Conservation (phyloP, 805 yeast species). For the Myxozyma mucilagina region DNA sequence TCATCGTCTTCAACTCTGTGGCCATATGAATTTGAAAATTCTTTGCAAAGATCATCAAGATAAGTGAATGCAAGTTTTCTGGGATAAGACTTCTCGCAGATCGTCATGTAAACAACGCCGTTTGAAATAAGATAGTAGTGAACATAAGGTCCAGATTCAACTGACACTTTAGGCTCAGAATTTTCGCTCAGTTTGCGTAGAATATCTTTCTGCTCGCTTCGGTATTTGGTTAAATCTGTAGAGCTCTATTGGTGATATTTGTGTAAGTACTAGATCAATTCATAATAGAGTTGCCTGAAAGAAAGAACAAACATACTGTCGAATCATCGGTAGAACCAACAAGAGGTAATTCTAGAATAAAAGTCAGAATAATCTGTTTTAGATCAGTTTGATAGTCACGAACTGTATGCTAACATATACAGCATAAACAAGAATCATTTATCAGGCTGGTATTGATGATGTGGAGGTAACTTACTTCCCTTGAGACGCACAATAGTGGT, state of each 20-base stretch:
- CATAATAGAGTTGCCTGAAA: background rate
- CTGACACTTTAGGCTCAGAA: slow-evolving; percentile 80
- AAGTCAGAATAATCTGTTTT: background rate
- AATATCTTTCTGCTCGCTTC: slow-evolving; percentile 78
- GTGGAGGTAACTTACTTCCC: slow-evolving; percentile 23
- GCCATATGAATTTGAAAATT: slow-evolving; percentile 78
- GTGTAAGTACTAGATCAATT: background rate
- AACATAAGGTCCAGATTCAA: slow-evolving; percentile 71
- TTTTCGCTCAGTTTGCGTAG: slow-evolving; percentile 72
- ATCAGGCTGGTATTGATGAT: background rate
- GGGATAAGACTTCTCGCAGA: slow-evolving; percentile 79
- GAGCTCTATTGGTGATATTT: slow-evolving; percentile 44
- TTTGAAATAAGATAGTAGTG: slow-evolving; percentile 70
- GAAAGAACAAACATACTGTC: slow-evolving; percentile 6
- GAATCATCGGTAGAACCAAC: slow-evolving; percentile 87
- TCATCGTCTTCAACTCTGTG: slow-evolving; percentile 59
- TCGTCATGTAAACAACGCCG: slow-evolving; percentile 72
- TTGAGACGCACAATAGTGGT: slow-evolving; percentile 31
- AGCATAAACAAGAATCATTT: no score
- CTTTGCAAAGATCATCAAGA: slow-evolving; percentile 75
- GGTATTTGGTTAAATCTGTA: slow-evolving; percentile 66
- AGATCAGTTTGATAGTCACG: background rate
- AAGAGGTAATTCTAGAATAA: slow-evolving; percentile 70
- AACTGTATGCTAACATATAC: no score
- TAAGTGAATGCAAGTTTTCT: slow-evolving; percentile 87